Base-by-base conservation (phyloP, 2,329 filamentous ascomycete genomes). In the Phaeosphaeria sp. region DNA sequence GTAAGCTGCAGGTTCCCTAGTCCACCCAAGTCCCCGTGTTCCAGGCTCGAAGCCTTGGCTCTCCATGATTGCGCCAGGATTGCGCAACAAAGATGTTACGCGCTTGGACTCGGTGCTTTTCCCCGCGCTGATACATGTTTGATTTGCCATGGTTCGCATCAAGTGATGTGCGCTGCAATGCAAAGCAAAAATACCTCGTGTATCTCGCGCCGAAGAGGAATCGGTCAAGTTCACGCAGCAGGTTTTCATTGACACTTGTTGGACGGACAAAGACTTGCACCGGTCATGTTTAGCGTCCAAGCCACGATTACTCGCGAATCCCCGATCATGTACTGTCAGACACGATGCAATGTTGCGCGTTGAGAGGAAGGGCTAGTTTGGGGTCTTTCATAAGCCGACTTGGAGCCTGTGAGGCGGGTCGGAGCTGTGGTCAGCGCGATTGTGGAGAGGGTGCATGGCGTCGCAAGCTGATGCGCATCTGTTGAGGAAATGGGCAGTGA, bases 41-140 rank as follows among this genome's bases (percentile, higher is more conserved):
- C 46, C 46, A 49, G 46, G 25, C 46, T 49, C 17, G 11, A 17
- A 20, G 27, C 46, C 46, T 49, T 49, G 46, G 46, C 46, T 20
- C 6, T 36, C 13, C 9, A 15, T 36, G 30, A 36, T 36, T 36
- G 30, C 30, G 30, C 30, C 30, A 36, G 30, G 30, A 36, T 36
- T 36, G 30, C 30, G 30, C 30, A 36, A 36, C 30, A 36, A 36
- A 36, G 30, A 36, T 36, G 30, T 11, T 36, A 13, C 42, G 42
- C 18, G 42, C 42, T 44, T 22, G 42, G 39, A 20, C 39, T 10
- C 25, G 25, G 4, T 27, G 5, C 5, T 9, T 44, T 44, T 21
- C 42, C 42, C 42, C 42, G 42, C 42, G 42, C 22, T 44, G 7
- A 15, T 36, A 15, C n/a, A 13, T 7, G 3, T 11, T 11, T 13